Evolutionary conservation across 1,139 yeast genomes (phyloP).

Genomic region (Lodderomyces parapsilosis): DNA sequence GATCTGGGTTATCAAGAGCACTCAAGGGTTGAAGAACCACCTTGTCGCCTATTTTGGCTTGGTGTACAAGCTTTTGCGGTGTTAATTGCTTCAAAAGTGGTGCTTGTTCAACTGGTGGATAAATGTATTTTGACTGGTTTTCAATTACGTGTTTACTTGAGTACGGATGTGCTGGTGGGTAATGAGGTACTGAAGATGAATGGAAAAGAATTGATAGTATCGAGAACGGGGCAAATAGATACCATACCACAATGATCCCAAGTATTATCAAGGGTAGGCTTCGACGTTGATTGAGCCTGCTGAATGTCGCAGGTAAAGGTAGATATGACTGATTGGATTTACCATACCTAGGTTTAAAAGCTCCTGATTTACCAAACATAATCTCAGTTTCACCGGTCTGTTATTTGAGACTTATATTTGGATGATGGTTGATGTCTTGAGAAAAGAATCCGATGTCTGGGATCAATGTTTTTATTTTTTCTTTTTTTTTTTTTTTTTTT

Average conservation of each 20-base stretch:
- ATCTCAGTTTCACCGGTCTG: neutral
- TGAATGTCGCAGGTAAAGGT: conserved; percentile 38
- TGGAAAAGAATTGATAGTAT: conserved; percentile 12
- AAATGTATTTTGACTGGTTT: conserved; percentile 53
- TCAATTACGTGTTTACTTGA: conserved; percentile 35
- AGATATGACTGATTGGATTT: conserved; percentile 20
- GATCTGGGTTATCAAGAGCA: conserved; percentile 47
- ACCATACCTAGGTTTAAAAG: conserved; percentile 28
- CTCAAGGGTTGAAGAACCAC: conserved; percentile 37
- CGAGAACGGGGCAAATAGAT: conserved; percentile 25
- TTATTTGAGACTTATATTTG: neutral
- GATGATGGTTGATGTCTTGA: too few relatives aligned
- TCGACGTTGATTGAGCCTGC: conserved; percentile 18
- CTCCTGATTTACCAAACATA: conserved; percentile 3
- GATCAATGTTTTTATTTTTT: neutral
- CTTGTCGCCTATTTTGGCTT: conserved; percentile 39
- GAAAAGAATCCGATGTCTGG: neutral
- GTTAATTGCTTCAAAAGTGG: conserved; percentile 57
- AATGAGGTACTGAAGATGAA: conserved; percentile 14
- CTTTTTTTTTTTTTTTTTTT: neutral
- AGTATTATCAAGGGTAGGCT: conserved; percentile 18
- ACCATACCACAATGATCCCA: conserved; percentile 21
- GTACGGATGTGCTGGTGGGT: conserved; percentile 37
- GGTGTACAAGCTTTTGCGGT: conserved; percentile 44
- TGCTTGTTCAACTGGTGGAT: conserved; percentile 69